Evolutionary conservation across 768 basidiomycete genomes (phyloP), one percentile per base, ranked within the genome.

Genomic region (Russula sp.): DNA sequence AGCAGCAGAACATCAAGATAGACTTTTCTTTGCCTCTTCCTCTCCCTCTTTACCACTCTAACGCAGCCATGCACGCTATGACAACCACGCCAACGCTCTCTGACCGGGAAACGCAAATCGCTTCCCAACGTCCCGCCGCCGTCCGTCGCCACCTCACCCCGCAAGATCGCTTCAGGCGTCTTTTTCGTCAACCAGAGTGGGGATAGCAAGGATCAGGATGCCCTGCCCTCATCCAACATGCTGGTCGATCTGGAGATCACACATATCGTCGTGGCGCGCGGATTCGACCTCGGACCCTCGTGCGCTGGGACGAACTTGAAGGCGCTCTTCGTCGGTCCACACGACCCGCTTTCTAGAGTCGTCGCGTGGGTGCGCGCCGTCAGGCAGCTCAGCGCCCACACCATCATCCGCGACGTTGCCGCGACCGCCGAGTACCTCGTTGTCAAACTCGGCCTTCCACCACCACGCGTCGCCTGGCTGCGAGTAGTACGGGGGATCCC

Each of bases 291-390:
- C 10, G 39, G 4, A 3, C 49, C 40, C 16, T 37, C 44, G 31
- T 58, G 62, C 35, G 47, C 22, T 0, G 62, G 62, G 35, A 57
- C 51, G 47, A 56, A 49, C 31, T 35, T 58, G 44, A 58, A 57
- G 35, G 40, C 58, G 32, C 63, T 60, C 54, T 56, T 64, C 40
- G 59, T 64, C 3, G 59, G 54, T 8, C 54, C 48, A 0, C 58
- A 55, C 3, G 63, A 64, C 34, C 63, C 63, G 3, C 63, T 64
- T 27, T 64, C 58, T 18, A 60, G 16, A 37, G 14, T 64, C 53
- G 54, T 64, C 34, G 48, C 48, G 32, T 64, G 63, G 63, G 60
- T 64, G 54, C 63, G 54, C 11, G 63, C 63, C 7, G 63, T 60
- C 1, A 42, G 63, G 1, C 20, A 13, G 8, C 63, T 60, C 11